Base-by-base conservation (phyloP, 768 basidiomycete genomes). In the Mycena olivaceomarginata region DNA sequence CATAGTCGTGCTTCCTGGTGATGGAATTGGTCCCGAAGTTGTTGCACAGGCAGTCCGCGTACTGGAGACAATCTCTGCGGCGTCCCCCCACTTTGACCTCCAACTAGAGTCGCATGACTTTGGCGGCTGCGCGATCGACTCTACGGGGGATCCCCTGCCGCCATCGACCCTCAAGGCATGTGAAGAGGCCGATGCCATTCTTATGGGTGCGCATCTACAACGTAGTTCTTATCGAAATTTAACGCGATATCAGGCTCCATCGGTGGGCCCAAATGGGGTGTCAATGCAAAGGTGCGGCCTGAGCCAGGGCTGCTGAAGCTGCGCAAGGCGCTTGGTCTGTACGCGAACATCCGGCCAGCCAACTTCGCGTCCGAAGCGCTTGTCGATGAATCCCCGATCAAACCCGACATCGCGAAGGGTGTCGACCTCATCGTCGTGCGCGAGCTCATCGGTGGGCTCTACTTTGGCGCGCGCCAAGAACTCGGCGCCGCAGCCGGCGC, bases 221-320 rank as follows among this genome's bases (percentile, higher is more conserved):
- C 53, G 73, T 9, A 62, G 59, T 10, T 31, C 18, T 68, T 37
- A 31, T 67, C n/a, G 20, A 15, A 43, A 37, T 51, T 70, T 57
- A 43, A 39, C 11, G 39, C 1, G 72, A 2, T 12, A 7, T 9
- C 48, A 99, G 98, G 98, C 80, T 94, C 98, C 22, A 96, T 99
- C 80, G 98, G 98, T 74, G 98, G 98, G n/a, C 98, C 98, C 16
- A 99, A 99, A 86, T 99, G 98, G 98, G 98, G 97, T 64, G 95
- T 98, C 4, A 92, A 93, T 72, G 91, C 92, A 76, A 94, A 94
- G 84, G 92, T 99, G 70, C 94, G 98, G 72, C 98, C 98, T 20
- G 98, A 99, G 85, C 92, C 93, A 76, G 98, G 98, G 70, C 91
- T 99, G 13, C 93, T 99, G 40, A 84, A 88, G 9, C 91, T 99